phyloP scores from a whole-genome alignment of 768 basidiomycete species.

The Tubosaeta sp. region DNA sequence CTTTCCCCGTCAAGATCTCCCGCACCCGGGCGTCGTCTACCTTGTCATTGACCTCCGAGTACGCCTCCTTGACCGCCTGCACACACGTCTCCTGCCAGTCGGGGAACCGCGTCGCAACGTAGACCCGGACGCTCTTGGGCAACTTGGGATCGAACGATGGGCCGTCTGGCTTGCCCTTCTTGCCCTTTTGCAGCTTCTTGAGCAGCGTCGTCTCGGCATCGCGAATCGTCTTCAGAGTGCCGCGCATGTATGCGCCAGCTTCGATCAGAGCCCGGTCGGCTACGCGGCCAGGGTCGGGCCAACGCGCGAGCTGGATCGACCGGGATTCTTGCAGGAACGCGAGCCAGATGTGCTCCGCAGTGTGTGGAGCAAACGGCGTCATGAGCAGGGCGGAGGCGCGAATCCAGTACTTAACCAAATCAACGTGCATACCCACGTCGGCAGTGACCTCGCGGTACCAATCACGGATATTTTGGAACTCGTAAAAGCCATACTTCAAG shows the following conservation, averaged over 20 bases:
- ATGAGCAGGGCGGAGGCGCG: constrained; percentile 73
- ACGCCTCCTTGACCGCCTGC: constrained; percentile 66
- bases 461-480: constrained; percentile 86
- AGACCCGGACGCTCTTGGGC: constrained; percentile 83
- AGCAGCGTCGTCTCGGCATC: constrained; percentile 77
- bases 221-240: constrained; percentile 86
- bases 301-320: constrained; percentile 79
- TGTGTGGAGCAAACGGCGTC: constrained; percentile 89
- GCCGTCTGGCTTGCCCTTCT: constrained; percentile 48
- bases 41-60: constrained; percentile 48
- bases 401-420: constrained; percentile 85
- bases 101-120: constrained; percentile 87
- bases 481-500: constrained; percentile 93
- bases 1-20: constrained; percentile 59
- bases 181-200: constrained; percentile 78
- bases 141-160: constrained; percentile 78
- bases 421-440: constrained; percentile 87
- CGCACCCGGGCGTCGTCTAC: constrained; percentile 84
- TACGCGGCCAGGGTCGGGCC: constrained; percentile 63
- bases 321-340: constrained; percentile 65
- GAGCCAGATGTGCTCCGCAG: constrained; percentile 87
- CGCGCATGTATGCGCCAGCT: constrained; percentile 80
- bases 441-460: constrained; percentile 94
- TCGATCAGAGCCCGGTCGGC: constrained; percentile 69
- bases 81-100: constrained; percentile 91